phyloP scores from a whole-genome alignment of 768 basidiomycete species.

The Hericium erinaceus region DNA sequence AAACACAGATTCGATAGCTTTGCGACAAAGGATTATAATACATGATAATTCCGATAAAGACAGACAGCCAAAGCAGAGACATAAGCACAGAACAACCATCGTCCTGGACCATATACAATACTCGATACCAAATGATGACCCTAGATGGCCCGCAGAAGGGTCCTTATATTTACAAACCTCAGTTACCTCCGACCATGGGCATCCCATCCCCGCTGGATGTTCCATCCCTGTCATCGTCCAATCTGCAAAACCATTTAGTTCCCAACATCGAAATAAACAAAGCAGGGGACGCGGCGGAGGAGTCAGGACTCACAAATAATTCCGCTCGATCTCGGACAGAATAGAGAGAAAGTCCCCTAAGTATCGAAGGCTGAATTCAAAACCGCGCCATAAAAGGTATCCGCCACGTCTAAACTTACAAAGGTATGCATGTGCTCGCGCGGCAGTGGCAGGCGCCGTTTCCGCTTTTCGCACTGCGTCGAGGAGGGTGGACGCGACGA shows the following conservation, averaged over 20 bases:
- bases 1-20: constrained; percentile 3
- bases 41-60: constrained; percentile 5
- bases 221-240: constrained; percentile 65
- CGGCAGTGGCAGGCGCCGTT: constrained; percentile 69
- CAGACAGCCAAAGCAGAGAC: not conserved
- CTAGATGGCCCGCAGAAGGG: too few species aligned
- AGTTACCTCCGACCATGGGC: constrained; percentile 21
- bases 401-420: constrained; percentile 38
- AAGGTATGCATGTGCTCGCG: constrained; percentile 79
- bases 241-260: constrained; percentile 23
- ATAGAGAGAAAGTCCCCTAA: constrained; percentile 90
- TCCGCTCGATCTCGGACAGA: constrained; percentile 83
- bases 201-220: constrained; percentile 51
- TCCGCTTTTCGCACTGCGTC: constrained; percentile 79
- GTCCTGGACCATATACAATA: constrained; percentile 1
- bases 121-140: constrained; percentile 1
- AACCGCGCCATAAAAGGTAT: not conserved
- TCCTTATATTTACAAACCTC: not conserved
- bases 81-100: not conserved
- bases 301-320: constrained; percentile 57
- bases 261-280: too few species aligned
- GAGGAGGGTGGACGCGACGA: constrained; percentile 83
- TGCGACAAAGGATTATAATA: constrained; percentile 1
- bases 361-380: not conserved
- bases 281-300: not conserved